Percentiles rank a stretch among this genome's conserved stretches.
phyloP scores from a whole-genome alignment of 805 yeast genomes.

The Jamesozyma lodderae region DNA sequence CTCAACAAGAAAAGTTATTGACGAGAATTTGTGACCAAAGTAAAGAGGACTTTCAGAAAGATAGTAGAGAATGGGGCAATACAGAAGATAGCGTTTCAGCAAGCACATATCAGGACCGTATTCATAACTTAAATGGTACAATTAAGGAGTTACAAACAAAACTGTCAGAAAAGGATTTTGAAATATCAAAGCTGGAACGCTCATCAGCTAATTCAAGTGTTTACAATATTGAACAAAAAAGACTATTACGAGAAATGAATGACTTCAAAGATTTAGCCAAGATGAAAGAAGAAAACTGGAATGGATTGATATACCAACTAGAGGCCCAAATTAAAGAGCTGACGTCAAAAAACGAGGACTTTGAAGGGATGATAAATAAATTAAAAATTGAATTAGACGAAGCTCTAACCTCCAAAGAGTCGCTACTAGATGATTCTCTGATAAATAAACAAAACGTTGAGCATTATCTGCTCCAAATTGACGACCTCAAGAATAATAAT shows the following conservation, averaged over 20 bases:
- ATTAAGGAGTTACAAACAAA: conserved; percentile 9
- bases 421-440: neutral
- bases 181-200: conserved; percentile 6
- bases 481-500: conserved; percentile 3
- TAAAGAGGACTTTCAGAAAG: neutral
- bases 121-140: conserved; percentile 12
- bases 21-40: conserved; percentile 1
- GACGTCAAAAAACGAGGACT: neutral
- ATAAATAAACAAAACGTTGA: conserved; percentile 4
- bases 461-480: conserved; percentile 4
- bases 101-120: conserved; percentile 13
- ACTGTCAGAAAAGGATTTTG: conserved; percentile 9
- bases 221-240: conserved; percentile 7
- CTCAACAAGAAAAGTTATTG: conserved; percentile 16
- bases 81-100: neutral
- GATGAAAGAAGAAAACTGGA: conserved; percentile 22
- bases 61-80: neutral
- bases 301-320: conserved; percentile 17
- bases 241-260: conserved; percentile 9
- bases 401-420: neutral
- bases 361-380: conserved; percentile 9
- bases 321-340: conserved; percentile 12
- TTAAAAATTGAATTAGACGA: conserved; percentile 13
- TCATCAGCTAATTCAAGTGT: conserved; percentile 6
- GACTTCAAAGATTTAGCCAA: conserved; percentile 11